Base-by-base conservation (phyloP, 2,329 filamentous ascomycete species). In the Sphaerulina vaccinii region DNA sequence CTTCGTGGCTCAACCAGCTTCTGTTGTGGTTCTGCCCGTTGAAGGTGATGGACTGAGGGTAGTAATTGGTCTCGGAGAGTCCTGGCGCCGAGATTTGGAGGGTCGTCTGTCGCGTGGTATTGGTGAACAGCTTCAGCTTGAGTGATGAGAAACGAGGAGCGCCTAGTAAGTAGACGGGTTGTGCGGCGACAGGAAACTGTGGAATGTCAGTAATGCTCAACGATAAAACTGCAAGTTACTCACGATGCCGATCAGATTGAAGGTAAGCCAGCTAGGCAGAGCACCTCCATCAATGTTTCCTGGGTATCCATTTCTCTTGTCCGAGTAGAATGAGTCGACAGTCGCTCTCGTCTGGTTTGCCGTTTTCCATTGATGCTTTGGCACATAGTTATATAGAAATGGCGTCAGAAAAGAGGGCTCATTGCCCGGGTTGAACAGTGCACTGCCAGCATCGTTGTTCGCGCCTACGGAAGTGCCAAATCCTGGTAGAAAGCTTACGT, bases 191-290 rank as follows among this genome's bases (percentile, higher is more conserved):
- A 0, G 75, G 75, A 56, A 76, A 78, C 38, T 46, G 29, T 11
- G 13, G 16, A 5, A 6, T 35, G 32, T 35, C 21, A 37, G 32
- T 35, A 0, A 3, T 19, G 29, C 43, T 5, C 5, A 11, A 35
- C n/a, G 21, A 13, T 10, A 7, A 15, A 22, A 8, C 27, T 16
- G 8, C 6, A 2, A 7, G 18, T 19, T 13, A 46, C 43, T 46
- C 7, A 46, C 43, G 16, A 78, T 56, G 0, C 77, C 76, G 0
- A 79, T 56, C 63, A 79, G 73, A 51, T 77, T 71, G 72, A 74
- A 79, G 0, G 79, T 57, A 2, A 79, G 64, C 77, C 76, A 79
- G 38, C 72, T 75, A 37, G 77, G 75, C 56, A 79, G 62, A 1
- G 75, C 75, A 0, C 76, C 74, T 1, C 71, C 72, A 56, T 76